A percentile compares a stretch with the other conserved stretches of the same genome.
These are phyloP conservation scores for Diutina rugosa DNA, from an alignment of 1,139 yeast species.

Conservation along the genomic window DNA sequence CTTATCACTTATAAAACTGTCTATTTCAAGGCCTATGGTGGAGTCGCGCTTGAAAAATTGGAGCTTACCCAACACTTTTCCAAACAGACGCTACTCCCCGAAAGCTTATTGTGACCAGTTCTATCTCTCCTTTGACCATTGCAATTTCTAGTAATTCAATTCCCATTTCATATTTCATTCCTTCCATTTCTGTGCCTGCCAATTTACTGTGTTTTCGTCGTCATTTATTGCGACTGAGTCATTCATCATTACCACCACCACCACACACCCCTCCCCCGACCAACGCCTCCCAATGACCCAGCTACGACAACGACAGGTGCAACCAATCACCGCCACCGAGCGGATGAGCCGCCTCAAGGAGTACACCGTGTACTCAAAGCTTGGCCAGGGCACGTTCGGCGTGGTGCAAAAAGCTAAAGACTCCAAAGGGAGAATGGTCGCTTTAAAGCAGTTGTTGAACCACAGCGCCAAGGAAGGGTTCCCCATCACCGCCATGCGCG, in stretches of 20 bases:
- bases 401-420: slow-evolving; percentile 33
- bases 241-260: neutral
- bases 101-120: too few relatives aligned
- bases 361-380: slow-evolving; percentile 22
- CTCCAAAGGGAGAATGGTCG: slow-evolving; percentile 20
- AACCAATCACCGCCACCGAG: neutral
- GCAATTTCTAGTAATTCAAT: too few relatives aligned
- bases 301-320: neutral
- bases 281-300: neutral
- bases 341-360: slow-evolving; percentile 19
- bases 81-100: too few relatives aligned
- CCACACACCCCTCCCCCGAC: neutral
- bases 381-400: slow-evolving; percentile 38
- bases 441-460: slow-evolving; percentile 66
- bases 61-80: too few relatives aligned
- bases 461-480: slow-evolving; percentile 85
- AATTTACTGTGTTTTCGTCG: too few relatives aligned
- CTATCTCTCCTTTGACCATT: too few relatives aligned
- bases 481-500: slow-evolving; percentile 92
- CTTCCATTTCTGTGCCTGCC: too few relatives aligned
- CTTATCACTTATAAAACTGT: too few relatives aligned
- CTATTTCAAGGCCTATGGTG: too few relatives aligned
- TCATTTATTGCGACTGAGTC: too few relatives aligned
- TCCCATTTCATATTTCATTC: too few relatives aligned
- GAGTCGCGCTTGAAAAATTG: too few relatives aligned